A percentile compares a stretch with the other conserved stretches of the same genome.
Evolutionary conservation across 805 yeast genomes (phyloP).

Genomic region (Cyberlindnera bimundalis): DNA sequence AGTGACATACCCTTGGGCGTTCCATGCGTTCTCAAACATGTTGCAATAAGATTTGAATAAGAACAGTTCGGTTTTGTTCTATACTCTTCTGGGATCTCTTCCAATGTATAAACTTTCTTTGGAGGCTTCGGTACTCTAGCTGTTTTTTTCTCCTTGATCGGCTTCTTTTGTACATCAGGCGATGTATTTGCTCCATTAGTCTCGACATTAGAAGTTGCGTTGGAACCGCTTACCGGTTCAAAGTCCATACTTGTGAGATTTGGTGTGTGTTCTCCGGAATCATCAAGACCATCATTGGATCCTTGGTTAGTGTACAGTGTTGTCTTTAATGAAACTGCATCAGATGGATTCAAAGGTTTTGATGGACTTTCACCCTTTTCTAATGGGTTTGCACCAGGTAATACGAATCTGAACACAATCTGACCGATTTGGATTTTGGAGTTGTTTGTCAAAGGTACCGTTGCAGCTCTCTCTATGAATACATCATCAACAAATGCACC

Average conservation of each 20-base stretch:
- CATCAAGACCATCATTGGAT: slow-evolving; percentile 8
- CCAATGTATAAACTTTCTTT: slow-evolving; percentile 66
- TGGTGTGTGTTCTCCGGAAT: slow-evolving; percentile 18
- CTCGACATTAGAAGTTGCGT: slow-evolving; percentile 4
- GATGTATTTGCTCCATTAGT: not conserved
- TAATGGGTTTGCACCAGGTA: slow-evolving; percentile 62
- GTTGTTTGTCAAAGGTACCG: slow-evolving; percentile 80
- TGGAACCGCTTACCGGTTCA: slow-evolving; percentile 18
- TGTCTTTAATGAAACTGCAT: slow-evolving; percentile 55
- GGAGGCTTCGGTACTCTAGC: slow-evolving; percentile 49
- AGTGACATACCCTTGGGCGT: slow-evolving; percentile 73
- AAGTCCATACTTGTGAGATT: slow-evolving; percentile 23
- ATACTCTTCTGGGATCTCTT: slow-evolving; percentile 86
- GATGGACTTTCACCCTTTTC: slow-evolving; percentile 29
- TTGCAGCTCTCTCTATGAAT: slow-evolving; percentile 86
- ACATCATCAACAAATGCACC: slow-evolving; percentile 95
- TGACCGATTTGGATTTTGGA: slow-evolving; percentile 91
- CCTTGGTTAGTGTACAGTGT: slow-evolving; percentile 37
- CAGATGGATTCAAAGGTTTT: slow-evolving; percentile 54
- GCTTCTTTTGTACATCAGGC: slow-evolving; percentile 21
- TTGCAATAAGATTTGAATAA: slow-evolving; percentile 75
- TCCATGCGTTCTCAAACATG: slow-evolving; percentile 66
- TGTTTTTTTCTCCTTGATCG: slow-evolving; percentile 43
- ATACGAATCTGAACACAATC: slow-evolving; percentile 79
- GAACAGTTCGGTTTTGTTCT: slow-evolving; percentile 81